Evolutionary conservation across 2,329 filamentous ascomycete genomes (phyloP).

Genomic region (Arthrobotrys entomopaga): DNA sequence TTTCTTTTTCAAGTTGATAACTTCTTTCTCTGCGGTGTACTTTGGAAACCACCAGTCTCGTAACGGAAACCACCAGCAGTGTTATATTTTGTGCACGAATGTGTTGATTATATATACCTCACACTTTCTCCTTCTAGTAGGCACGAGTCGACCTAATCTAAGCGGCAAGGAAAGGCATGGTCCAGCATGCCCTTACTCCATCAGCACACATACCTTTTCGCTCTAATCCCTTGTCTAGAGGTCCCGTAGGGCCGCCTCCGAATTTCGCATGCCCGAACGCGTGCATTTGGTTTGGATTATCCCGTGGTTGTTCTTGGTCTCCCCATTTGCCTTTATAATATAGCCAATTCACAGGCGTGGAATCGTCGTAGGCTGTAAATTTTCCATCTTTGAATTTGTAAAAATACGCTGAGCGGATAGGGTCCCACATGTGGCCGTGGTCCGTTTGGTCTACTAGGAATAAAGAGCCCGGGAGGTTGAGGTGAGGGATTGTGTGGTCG

Average conservation of each 20-base stretch:
- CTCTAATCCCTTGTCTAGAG: constrained; percentile 30
- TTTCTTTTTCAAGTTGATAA: too few species aligned
- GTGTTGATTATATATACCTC: too few species aligned
- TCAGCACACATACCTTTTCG: constrained; percentile 29
- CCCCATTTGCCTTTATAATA: constrained; percentile 72
- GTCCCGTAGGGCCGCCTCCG: constrained; percentile 29
- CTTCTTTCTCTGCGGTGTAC: too few species aligned
- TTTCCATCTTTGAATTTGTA: constrained; percentile 66
- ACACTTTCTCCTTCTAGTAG: background rate
- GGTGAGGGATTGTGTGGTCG: constrained; percentile 72
- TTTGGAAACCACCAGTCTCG: too few species aligned
- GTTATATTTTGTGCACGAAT: too few species aligned
- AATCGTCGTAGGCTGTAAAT: constrained; percentile 66
- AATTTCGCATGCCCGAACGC: constrained; percentile 37
- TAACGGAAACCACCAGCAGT: too few species aligned
- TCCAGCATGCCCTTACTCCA: constrained; percentile 30
- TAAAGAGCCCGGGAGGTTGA: constrained; percentile 68
- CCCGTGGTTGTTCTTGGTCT: constrained; percentile 68
- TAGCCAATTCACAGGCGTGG: constrained; percentile 68
- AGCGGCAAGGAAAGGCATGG: constrained; percentile 34
- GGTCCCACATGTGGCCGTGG: constrained; percentile 71
- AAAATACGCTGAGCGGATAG: constrained; percentile 67
- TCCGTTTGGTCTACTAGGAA: constrained; percentile 69
- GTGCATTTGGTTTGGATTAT: constrained; percentile 13
- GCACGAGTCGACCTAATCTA: background rate